Evolutionary conservation across 495 filamentous ascomycete genomes (phyloP).

Genomic region (Apodospora peruviana): DNA sequence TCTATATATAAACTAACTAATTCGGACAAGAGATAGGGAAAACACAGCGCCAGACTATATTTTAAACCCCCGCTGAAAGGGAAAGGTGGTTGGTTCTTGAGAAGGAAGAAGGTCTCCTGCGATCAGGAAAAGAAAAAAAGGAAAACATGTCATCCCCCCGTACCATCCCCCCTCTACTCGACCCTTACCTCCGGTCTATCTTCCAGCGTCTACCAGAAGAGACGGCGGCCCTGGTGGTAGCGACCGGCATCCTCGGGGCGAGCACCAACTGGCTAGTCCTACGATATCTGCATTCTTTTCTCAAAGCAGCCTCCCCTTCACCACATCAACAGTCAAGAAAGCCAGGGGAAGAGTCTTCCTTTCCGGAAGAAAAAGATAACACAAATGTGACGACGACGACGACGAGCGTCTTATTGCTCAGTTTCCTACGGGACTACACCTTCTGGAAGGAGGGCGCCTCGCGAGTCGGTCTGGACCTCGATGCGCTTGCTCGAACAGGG

Average conservation of each 20-base stretch:
- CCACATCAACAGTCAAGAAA: not conserved
- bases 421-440: constrained; percentile 66
- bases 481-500: constrained; percentile 48
- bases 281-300: constrained; percentile 55
- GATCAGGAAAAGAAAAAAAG: not conserved
- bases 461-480: constrained; percentile 67
- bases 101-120: not conserved
- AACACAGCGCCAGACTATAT: too few species aligned
- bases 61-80: too few species aligned
- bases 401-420: constrained; percentile 64
- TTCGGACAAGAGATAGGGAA: too few species aligned
- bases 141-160: constrained; percentile 11
- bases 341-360: not conserved
- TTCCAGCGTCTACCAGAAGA: too few species aligned
- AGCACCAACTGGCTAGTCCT: constrained; percentile 70
- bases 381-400: constrained; percentile 4
- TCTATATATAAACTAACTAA: too few species aligned
- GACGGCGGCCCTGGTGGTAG: constrained; percentile 54
- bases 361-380: constrained; percentile 2
- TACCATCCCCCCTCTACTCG: constrained; percentile 54
- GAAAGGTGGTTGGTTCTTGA: too few species aligned
- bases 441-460: constrained; percentile 69
- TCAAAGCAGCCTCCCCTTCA: constrained; percentile 23
- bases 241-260: constrained; percentile 68
- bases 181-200: constrained; percentile 52